Conservation (phyloP, 495 filamentous ascomycete genomes). For the Barbatosphaeria neglecta region DNA sequence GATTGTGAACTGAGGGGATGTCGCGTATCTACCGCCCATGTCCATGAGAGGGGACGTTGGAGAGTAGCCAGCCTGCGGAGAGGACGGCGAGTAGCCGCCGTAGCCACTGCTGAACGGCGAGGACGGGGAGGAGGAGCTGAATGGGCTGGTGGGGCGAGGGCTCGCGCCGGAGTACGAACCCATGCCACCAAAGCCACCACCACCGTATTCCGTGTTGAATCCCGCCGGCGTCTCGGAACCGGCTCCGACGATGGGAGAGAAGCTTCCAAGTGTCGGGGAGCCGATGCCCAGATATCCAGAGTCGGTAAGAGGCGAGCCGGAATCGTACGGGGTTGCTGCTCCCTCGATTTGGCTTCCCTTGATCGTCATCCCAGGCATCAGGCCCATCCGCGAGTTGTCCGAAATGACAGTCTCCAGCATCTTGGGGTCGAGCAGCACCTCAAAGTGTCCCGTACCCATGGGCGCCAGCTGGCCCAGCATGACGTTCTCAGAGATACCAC, state of each 20-base stretch:
- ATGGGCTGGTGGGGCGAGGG: slow-evolving; percentile 69
- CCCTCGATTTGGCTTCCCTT: slow-evolving; percentile 68
- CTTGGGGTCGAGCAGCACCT: slow-evolving; percentile 81
- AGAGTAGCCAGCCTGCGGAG: slow-evolving; percentile 59
- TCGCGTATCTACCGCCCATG: slow-evolving; percentile 52
- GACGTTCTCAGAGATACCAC: slow-evolving; percentile 95
- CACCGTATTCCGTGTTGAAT: slow-evolving; percentile 46
- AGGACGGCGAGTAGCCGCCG: slow-evolving; percentile 54
- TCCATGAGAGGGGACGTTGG: slow-evolving; percentile 53
- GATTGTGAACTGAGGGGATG: slow-evolving; percentile 62
- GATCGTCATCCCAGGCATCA: slow-evolving; percentile 62
- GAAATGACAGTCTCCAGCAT: slow-evolving; percentile 93
- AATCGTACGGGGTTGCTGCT: slow-evolving; percentile 89
- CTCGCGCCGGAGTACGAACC: slow-evolving; percentile 59
- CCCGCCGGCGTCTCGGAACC: slow-evolving; percentile 67
- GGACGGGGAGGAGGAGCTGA: slow-evolving; percentile 65
- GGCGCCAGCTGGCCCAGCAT: slow-evolving; percentile 96
- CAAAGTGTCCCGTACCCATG: slow-evolving; percentile 89
- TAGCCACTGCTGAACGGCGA: slow-evolving; percentile 56
- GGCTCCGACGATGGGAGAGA: slow-evolving; percentile 78
- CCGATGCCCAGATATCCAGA: slow-evolving; percentile 47
- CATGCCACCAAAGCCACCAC: slow-evolving; percentile 42
- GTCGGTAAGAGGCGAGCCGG: slow-evolving; percentile 76
- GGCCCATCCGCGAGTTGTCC: slow-evolving; percentile 69
- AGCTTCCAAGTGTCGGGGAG: slow-evolving; percentile 72